Base-by-base conservation (phyloP, 768 basidiomycete species). In the Sistotremastrum niveocremeum region DNA sequence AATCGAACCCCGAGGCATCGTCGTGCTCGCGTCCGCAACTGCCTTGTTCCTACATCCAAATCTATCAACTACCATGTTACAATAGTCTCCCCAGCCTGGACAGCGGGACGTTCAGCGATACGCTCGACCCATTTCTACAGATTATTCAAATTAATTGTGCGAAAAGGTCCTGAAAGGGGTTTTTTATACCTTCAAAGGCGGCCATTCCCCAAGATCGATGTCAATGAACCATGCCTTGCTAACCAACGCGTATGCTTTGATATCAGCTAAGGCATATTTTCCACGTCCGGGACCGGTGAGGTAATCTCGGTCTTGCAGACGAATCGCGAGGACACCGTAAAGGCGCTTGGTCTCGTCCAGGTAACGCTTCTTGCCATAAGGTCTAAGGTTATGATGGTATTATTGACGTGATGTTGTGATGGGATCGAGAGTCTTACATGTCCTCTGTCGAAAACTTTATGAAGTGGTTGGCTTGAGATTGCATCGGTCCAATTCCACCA, bases 221-320 rank as follows among this genome's bases (percentile, higher is more conserved):
- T 9, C 9, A 28, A 20, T 20, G 36, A 34, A 41, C 4, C 38
- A 3, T 20, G 7, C 12, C 33, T 20, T 3, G 9, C 47, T 54
- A 37, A 37, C 50, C 56, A 53, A 57, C 3, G 56, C 45, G 44
- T 49, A 58, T 9, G 39, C 50, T 42, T 56, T 58, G 20, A 58
- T 52, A 39, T 58, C 57, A 3, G 59, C 67, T 29, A 66, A 60
- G 31, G 53, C 58, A 51, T 57, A 67, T 42, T 60, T 64, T 30
- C 61, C 63, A 42, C 52, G 54, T 1, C 60, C 62, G n/a, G 58
- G 55, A 4, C 69, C 69, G 5, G 61, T 66, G 31, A 70, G 57
- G 45, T 56, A 70, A 4, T 68, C 67, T 29, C 61, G 45, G 30
- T 56, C 58, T 31, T 54, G 49, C 7, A 56, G 44, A 6, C 51